Conservation (phyloP, 1,139 yeast genomes). For the Blastobotrys persicus region DNA sequence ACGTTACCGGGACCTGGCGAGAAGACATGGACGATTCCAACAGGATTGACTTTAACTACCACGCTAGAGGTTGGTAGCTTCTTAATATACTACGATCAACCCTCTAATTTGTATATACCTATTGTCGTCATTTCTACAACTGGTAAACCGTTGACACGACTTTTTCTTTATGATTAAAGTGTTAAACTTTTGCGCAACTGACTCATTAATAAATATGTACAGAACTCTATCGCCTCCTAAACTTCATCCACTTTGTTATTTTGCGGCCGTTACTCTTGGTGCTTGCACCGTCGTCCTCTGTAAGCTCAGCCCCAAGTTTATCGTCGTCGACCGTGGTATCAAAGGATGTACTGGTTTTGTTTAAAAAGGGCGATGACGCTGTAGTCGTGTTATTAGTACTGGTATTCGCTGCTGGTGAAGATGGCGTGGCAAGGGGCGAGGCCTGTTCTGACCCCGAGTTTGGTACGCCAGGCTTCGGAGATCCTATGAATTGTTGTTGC, state of each 20-base stretch:
- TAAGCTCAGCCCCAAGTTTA: not conserved
- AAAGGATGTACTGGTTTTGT: not conserved
- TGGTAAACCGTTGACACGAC: too few relatives aligned
- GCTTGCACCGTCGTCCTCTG: not conserved
- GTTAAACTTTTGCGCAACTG: too few relatives aligned
- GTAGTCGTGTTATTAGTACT: not conserved
- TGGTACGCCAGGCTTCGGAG: not conserved
- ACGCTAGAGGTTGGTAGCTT: conserved; percentile 40
- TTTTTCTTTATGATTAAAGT: too few relatives aligned
- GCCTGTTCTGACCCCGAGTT: not conserved
- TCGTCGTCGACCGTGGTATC: not conserved
- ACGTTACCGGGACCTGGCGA: conserved; percentile 28
- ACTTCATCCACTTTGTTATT: conserved; percentile 7
- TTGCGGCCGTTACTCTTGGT: not conserved
- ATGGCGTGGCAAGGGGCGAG: not conserved
- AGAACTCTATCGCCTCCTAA: conserved; percentile 1
- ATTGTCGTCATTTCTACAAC: too few relatives aligned
- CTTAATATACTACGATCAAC: not conserved
- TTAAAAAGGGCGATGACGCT: conserved; percentile 3
- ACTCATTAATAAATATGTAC: not conserved
- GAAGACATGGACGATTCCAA: conserved; percentile 36
- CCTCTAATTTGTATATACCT: too few relatives aligned
- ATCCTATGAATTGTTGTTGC: conserved; percentile 6
- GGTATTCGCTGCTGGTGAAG: not conserved
- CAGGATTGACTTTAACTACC: conserved; percentile 39